Base-by-base conservation (phyloP, 768 basidiomycete genomes). In the Suillus fuscotomentosus region DNA sequence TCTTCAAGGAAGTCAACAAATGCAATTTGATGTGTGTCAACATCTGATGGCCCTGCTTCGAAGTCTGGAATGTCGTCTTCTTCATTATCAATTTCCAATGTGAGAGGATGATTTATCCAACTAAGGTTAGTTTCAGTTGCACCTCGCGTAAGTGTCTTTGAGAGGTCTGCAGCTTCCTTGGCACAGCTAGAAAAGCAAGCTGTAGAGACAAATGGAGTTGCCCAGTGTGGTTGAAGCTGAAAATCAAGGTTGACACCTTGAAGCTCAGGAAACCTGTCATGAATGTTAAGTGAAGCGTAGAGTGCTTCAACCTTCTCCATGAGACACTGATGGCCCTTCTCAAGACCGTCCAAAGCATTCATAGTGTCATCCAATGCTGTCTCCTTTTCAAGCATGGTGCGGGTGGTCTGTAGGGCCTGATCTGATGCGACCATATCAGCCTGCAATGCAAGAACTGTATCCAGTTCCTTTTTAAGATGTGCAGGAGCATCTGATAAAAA, bases 401-500 rank as follows among this genome's bases (percentile, higher is more conserved):
- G 54, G 2, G 70, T 66, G 20, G 57, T 45, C 39, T 67, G 38
- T 8, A 79, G 70, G 0, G 73, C 63, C 5, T 60, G 60, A 24
- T 78, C 73, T 7, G 78, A 65, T 0, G 56, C 54, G 15, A 74
- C 43, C 7, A 77, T 60, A 31, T 74, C 65, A 5, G 73, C 71
- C 62, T 79, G 78, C 1, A 80, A 68, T 1, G 45, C 61, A 0
- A 81, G 63, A 0, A 81, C 64, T 0, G 65, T 65, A 55, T 79
- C 72, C 0, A 80, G 66, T 39, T 79, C 77, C 39, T 75, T 75
- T 43, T 77, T 77, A 3, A 80, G 65, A 5, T 69, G 60, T 0
- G 50, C 63, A 3, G 75, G 77, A 1, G 73, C 72, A 65, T 68
- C 65, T 9, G n/a, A 22, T 11, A 9, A 45, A n/a, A 45, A 45